Evolutionary conservation across 495 filamentous ascomycete genomes (phyloP).

Genomic region (Aspergillus coremiiformis): DNA sequence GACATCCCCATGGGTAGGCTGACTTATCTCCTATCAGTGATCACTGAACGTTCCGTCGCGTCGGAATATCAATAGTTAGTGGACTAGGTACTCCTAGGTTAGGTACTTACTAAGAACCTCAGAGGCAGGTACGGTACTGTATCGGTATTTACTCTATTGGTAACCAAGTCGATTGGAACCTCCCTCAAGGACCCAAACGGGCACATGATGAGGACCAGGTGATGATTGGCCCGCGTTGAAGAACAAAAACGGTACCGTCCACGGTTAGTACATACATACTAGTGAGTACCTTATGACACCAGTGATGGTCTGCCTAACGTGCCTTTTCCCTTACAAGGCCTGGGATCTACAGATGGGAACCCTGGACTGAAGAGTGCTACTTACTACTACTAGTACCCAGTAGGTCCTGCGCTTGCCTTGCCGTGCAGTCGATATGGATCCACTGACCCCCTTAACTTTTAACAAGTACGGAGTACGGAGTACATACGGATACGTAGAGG

Average conservation of each 20-base stretch:
- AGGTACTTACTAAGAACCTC: too few relatives aligned
- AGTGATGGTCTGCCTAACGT: background rate
- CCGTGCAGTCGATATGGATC: background rate
- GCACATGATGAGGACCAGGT: slow-evolving; percentile 8
- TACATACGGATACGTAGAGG: too few relatives aligned
- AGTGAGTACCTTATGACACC: too few relatives aligned
- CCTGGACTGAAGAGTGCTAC: too few relatives aligned
- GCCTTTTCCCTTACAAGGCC: background rate
- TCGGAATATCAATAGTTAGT: too few relatives aligned
- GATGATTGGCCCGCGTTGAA: slow-evolving; percentile 11
- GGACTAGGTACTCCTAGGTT: too few relatives aligned
- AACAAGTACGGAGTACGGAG: too few relatives aligned
- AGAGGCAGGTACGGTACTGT: background rate
- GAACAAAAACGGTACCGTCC: too few relatives aligned
- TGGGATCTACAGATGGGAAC: background rate
- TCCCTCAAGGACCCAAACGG: background rate
- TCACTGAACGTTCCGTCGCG: too few relatives aligned
- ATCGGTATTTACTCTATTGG: background rate
- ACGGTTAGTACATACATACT: too few relatives aligned
- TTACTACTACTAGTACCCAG: too few relatives aligned
- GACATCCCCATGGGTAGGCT: slow-evolving; percentile 12
- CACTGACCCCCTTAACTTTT: background rate
- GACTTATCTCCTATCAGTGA: slow-evolving; percentile 7
- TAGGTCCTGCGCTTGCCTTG: background rate
- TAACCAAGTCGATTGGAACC: background rate